phyloP scores from a whole-genome alignment of 768 basidiomycete species.

The Auricularia heimuer region DNA sequence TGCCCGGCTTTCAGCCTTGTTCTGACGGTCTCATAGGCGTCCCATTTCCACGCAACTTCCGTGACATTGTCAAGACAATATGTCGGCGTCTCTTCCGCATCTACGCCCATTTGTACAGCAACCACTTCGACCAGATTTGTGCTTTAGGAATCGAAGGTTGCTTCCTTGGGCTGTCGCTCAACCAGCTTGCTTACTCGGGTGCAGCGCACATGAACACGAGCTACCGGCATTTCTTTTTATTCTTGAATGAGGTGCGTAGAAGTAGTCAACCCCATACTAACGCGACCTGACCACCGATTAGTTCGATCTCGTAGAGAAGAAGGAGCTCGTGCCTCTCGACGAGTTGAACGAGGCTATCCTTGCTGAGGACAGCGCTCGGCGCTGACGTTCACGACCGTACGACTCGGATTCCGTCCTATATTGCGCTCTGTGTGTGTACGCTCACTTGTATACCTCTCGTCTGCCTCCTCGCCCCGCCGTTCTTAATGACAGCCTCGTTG shows the following conservation, averaged over 20 bases:
- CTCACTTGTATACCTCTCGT: neutral
- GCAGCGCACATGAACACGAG: conserved; percentile 96
- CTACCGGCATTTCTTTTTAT: conserved; percentile 96
- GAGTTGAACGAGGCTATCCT: conserved; percentile 91
- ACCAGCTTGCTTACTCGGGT: neutral
- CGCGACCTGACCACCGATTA: conserved; percentile 18
- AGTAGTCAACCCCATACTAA: no score
- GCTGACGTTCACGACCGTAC: neutral
- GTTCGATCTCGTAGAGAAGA: conserved; percentile 95
- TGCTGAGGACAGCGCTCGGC: conserved; percentile 38
- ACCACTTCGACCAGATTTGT: conserved; percentile 98
- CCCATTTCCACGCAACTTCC: conserved; percentile 83
- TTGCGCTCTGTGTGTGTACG: neutral
- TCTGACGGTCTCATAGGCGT: conserved; percentile 47
- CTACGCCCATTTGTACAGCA: conserved; percentile 98
- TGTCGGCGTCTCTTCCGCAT: conserved; percentile 89
- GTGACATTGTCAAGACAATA: conserved; percentile 84
- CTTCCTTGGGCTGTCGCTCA: conserved; percentile 10
- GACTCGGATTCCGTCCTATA: neutral
- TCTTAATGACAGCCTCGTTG: neutral
- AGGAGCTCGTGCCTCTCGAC: conserved; percentile 88
- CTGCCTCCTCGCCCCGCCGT: neutral
- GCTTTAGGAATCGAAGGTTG: conserved; percentile 95
- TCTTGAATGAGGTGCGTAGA: conserved; percentile 73
- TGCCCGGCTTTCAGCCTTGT: conserved; percentile 5